Evolutionary conservation across 164 flowering plant genomes (phyloP).

Genomic region (Tetracentron sinense): DNA sequence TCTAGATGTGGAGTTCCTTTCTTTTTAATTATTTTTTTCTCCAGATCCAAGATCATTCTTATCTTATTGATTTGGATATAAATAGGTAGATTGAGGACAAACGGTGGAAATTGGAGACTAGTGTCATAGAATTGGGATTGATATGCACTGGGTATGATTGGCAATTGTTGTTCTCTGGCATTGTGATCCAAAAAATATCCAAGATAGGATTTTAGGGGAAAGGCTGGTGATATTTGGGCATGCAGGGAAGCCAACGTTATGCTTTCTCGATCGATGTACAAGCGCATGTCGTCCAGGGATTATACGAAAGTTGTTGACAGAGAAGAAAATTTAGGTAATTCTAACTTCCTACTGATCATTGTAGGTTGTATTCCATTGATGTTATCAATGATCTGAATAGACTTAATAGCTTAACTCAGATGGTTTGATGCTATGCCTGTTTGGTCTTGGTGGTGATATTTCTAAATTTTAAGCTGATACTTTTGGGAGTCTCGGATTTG

Average conservation of each 20-base stretch:
- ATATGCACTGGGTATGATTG: too few species aligned
- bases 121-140: too few species aligned
- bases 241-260: background rate
- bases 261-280: constrained; percentile 29
- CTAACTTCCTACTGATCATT: background rate
- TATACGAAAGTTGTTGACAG: constrained; percentile 15
- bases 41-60: too few species aligned
- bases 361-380: background rate
- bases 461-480: background rate
- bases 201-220: background rate
- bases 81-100: background rate
- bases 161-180: background rate
- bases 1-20: background rate
- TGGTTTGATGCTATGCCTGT: background rate
- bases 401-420: background rate
- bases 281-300: constrained; percentile 47
- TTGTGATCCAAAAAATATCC: background rate
- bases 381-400: background rate
- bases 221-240: background rate
- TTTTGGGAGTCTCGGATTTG: too few species aligned
- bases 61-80: background rate
- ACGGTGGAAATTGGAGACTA: background rate
- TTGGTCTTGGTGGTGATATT: background rate
- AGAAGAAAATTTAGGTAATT: constrained; percentile 50
- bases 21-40: too few species aligned